Evolutionary conservation across 2,329 filamentous ascomycete species (phyloP), one percentile per base, ranked within the genome.

Genomic region (Rachicladosporium sp.): DNA sequence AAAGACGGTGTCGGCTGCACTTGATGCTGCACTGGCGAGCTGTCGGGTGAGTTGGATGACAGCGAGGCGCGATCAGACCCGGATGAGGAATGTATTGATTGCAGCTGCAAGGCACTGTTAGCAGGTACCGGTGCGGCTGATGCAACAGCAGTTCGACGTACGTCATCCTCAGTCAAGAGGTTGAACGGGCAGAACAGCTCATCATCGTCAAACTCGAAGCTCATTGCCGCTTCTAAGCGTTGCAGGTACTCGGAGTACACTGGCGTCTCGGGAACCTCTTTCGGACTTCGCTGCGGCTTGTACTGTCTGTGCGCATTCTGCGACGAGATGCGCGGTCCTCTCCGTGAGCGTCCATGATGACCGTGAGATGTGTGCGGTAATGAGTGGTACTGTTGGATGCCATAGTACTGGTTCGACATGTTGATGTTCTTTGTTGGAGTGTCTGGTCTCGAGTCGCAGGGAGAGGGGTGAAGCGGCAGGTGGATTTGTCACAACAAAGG

Each of bases 121-220:
- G 42, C 35, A n/a, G n/a, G 35, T 50, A 45, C 47, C 49, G 35
- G 36, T 53, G 49, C 47, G 47, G 47, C 48, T 12, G 13, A 31
- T 15, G 31, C 37, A 27, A 33, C 23, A 40, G 27, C 15, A 12
- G 36, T 34, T 36, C 21, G 37, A 56, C 68, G 59, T 78, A 94
- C 87, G 77, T 94, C 87, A 64, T 76, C 87, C 66, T 95, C 88
- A 29, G 87, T 93, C 68, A 96, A 70, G 52, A 96, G 74, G 60
- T 81, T 79, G 47, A 70, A 69, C 1, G 89, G 89, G 66, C 88
- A 95, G 64, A 96, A 96, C 63, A 94, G 82, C 66, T 94, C 74
- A 61, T 96, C 89, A 60, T 96, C 89, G 57, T 95, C 89, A 46
- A 96, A 73, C 53, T 96, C 89, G 57, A 96, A 96, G 7, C 88